phyloP scores from a whole-genome alignment of 345 rosid genomes.

The Sisymbrium altissimum region DNA sequence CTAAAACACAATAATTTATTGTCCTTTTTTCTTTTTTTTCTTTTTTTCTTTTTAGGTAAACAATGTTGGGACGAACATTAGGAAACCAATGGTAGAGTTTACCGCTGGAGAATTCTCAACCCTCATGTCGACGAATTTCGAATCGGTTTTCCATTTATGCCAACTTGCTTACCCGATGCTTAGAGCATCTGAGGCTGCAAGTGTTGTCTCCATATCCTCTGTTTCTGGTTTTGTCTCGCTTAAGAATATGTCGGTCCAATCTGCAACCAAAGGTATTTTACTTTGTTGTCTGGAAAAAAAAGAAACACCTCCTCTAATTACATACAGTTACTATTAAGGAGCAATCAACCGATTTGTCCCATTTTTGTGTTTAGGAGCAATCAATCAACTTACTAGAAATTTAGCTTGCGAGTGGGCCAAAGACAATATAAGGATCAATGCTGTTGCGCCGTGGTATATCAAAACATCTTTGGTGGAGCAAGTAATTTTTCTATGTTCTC shows the following conservation, averaged over 20 bases:
- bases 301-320: neutral
- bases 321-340: neutral
- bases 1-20: neutral
- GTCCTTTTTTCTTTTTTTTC: too few species aligned
- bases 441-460: constrained; percentile 89
- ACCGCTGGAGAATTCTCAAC: constrained; percentile 52
- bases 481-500: constrained; percentile 37
- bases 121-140: constrained; percentile 65
- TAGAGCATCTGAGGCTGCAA: constrained; percentile 52
- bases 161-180: constrained; percentile 73
- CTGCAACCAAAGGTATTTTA: constrained; percentile 69
- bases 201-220: constrained; percentile 70
- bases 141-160: constrained; percentile 67
- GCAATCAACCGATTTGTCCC: neutral
- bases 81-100: constrained; percentile 64
- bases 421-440: constrained; percentile 74
- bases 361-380: constrained; percentile 50
- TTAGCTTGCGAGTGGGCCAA: constrained; percentile 89
- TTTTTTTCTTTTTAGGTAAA: constrained; percentile 41
- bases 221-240: constrained; percentile 72
- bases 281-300: neutral
- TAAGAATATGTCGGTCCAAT: constrained; percentile 67
- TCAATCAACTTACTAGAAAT: constrained; percentile 66
- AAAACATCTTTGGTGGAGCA: constrained; percentile 78
- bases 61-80: constrained; percentile 70